Conservation (phyloP, 192 early-diverging fungal genomes). For the Backusella mclennaniae region DNA sequence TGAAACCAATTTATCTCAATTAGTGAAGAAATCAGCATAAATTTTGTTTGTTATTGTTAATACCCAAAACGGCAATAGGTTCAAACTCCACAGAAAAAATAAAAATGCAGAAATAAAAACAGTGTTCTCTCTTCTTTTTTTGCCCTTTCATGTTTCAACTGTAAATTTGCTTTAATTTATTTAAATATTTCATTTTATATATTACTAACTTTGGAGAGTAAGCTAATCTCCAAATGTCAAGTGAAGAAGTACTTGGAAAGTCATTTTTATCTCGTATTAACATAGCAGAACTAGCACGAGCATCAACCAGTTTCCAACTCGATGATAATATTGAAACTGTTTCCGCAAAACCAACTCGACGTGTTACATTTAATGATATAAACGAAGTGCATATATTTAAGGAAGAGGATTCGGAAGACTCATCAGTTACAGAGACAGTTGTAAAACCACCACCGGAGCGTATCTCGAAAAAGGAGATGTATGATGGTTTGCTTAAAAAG, state of each 20-base stretch:
- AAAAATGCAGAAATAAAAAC: neutral
- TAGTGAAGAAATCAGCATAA: neutral
- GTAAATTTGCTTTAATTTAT: neutral
- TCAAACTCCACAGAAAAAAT: neutral
- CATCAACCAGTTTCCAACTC: neutral
- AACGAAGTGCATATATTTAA: neutral
- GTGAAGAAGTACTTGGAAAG: constrained; percentile 1
- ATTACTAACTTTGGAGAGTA: neutral
- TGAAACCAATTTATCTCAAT: no score
- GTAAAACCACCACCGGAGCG: neutral
- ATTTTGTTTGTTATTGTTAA: neutral
- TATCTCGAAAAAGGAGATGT: constrained; percentile 1
- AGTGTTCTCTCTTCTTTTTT: neutral
- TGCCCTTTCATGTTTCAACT: neutral
- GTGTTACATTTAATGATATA: constrained; percentile 3
- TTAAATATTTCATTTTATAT: neutral
- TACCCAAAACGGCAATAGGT: neutral
- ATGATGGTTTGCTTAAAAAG: neutral
- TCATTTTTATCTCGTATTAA: constrained; percentile 1
- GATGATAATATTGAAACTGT: neutral
- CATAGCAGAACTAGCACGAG: constrained; percentile 5
- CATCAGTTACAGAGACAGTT: neutral
- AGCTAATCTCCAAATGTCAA: constrained; percentile 6
- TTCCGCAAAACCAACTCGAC: neutral
- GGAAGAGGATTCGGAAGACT: neutral